Evolutionary conservation across 2,329 filamentous ascomycete genomes (phyloP).

Genomic region (Cercospora sp.): DNA sequence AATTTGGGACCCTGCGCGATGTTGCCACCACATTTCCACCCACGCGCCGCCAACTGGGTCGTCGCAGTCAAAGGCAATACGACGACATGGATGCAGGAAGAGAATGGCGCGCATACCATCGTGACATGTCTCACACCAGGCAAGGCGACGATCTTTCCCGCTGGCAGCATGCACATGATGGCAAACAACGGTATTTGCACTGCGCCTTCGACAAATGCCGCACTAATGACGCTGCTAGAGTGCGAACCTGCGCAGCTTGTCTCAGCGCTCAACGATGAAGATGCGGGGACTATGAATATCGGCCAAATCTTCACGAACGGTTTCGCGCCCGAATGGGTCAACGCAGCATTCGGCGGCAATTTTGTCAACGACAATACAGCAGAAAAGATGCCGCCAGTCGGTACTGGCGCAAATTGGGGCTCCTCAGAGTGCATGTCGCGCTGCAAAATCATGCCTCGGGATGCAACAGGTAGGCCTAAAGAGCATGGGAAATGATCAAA

Average conservation of each 20-base stretch:
- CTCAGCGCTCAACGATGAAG: conserved; percentile 52
- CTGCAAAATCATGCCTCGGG: conserved; percentile 33
- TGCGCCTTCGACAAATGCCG: not conserved
- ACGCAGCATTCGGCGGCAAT: conserved; percentile 46
- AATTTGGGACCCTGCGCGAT: conserved; percentile 55
- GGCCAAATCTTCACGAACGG: conserved; percentile 47
- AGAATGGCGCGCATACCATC: conserved; percentile 52
- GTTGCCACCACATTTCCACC: conserved; percentile 55
- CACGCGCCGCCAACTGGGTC: conserved; percentile 53
- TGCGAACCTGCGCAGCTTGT: conserved; percentile 54
- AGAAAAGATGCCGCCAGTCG: conserved; percentile 41
- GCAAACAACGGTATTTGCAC: conserved; percentile 49
- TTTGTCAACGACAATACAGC: conserved; percentile 39
- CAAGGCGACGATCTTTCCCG: conserved; percentile 55
- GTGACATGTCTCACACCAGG: conserved; percentile 46
- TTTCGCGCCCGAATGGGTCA: conserved; percentile 46
- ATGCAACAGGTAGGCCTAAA: conserved; percentile 6
- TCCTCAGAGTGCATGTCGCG: conserved; percentile 44
- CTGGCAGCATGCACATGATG: conserved; percentile 53
- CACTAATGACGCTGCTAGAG: conserved; percentile 36
- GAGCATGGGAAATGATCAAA: conserved; percentile 13
- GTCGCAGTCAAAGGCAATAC: conserved; percentile 52
- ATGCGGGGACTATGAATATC: conserved; percentile 54
- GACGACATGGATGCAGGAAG: conserved; percentile 54
- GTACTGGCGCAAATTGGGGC: conserved; percentile 48